phyloP scores from a whole-genome alignment of 306 rosid genomes.

The Abrus pulchellus region DNA sequence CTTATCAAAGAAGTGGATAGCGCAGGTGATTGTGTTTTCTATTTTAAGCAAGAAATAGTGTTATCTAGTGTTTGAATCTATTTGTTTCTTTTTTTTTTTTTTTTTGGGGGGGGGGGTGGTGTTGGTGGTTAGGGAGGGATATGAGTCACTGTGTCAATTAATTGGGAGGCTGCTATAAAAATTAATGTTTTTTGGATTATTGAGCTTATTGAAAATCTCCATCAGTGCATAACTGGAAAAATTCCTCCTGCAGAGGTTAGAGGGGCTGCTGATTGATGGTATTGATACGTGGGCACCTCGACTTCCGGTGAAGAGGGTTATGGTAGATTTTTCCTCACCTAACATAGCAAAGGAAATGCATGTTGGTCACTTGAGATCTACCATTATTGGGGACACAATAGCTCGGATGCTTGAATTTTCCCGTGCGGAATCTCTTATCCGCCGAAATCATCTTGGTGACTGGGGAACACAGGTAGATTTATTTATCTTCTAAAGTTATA shows the following conservation, averaged over 20 bases:
- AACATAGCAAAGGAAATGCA: slow-evolving; percentile 94
- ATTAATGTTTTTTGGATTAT: slow-evolving; percentile 6
- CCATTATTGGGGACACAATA: slow-evolving; percentile 89
- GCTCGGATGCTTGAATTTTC: slow-evolving; percentile 92
- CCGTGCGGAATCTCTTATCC: slow-evolving; percentile 66
- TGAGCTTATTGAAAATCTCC: neutral
- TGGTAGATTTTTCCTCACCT: slow-evolving; percentile 90
- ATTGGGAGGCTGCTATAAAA: neutral
- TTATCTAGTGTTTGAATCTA: neutral
- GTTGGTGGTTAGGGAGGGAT: too few species aligned
- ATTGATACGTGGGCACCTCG: slow-evolving; percentile 81
- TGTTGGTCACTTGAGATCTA: slow-evolving; percentile 90
- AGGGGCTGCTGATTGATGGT: slow-evolving; percentile 74
- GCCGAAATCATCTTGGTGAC: slow-evolving; percentile 90
- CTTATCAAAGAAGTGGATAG: slow-evolving; percentile 78
- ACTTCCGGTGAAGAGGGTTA: slow-evolving; percentile 65
- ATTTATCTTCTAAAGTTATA: neutral
- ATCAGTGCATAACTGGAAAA: slow-evolving; percentile 7
- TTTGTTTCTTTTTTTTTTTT: neutral
- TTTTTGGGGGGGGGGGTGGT: neutral
- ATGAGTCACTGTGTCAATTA: neutral
- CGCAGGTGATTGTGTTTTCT: slow-evolving; percentile 63
- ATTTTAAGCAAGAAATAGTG: slow-evolving; percentile 24
- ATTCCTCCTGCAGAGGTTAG: slow-evolving; percentile 67
- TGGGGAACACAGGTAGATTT: slow-evolving; percentile 92